These are phyloP conservation scores for Paradendryphiella salina DNA, from an alignment of 2,329 filamentous ascomycete genomes.

Conservation along the genomic window DNA sequence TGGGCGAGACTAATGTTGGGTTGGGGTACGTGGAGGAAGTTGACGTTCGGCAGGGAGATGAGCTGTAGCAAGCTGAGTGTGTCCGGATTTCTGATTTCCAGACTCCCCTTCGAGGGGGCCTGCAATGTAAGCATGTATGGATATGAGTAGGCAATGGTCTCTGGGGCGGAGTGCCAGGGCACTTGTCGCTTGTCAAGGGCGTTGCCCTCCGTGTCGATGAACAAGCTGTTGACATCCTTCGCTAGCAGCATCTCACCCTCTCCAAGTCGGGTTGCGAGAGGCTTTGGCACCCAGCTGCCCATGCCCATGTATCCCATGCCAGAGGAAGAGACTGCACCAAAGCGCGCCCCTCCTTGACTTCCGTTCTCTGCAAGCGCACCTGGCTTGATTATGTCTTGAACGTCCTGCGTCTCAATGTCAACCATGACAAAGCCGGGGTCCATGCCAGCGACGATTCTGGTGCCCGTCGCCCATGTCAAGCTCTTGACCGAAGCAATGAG, in stretches of 20 bases:
- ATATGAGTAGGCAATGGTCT: conserved; percentile 93
- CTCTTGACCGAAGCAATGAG: conserved; percentile 83
- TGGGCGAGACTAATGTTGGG: conserved; percentile 93
- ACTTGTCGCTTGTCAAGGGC: conserved; percentile 82
- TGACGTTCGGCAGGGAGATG: conserved; percentile 78
- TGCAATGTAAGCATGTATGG: conserved; percentile 91
- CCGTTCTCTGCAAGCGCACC: conserved; percentile 69
- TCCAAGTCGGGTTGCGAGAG: conserved; percentile 77
- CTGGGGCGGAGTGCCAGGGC: conserved; percentile 87
- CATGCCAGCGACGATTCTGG: conserved; percentile 85
- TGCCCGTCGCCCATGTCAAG: conserved; percentile 87
- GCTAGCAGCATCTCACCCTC: conserved; percentile 88
- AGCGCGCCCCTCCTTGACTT: conserved; percentile 69
- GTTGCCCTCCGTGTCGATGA: conserved; percentile 82
- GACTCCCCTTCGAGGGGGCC: conserved; percentile 75
- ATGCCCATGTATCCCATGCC: conserved; percentile 98
- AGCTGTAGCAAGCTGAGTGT: conserved; percentile 88
- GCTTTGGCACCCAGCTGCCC: conserved; percentile 87
- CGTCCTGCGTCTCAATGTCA: conserved; percentile 72
- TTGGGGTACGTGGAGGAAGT: conserved; percentile 85
- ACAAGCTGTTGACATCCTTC: conserved; percentile 96
- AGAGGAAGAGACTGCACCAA: conserved; percentile 79
- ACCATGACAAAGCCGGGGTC: conserved; percentile 89
- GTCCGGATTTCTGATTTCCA: conserved; percentile 91
- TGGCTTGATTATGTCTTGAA: conserved; percentile 78